Conservation (phyloP, 2,329 filamentous ascomycete species). For the Diplodia intermedia region DNA sequence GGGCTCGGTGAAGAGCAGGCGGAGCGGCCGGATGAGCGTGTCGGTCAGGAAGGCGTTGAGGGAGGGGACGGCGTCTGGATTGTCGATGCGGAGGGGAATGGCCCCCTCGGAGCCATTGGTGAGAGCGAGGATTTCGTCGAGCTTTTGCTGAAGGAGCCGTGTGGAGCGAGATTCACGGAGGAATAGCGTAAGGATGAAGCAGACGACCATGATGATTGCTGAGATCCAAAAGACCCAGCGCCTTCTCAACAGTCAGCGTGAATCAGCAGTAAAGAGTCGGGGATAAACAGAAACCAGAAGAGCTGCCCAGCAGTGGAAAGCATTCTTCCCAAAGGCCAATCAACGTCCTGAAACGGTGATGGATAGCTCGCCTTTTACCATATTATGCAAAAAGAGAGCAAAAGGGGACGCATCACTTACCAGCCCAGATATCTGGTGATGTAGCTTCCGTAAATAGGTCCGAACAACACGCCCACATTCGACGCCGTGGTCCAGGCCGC, state of each 20-base stretch:
- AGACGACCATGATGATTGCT: constrained; percentile 17
- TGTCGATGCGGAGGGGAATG: constrained; percentile 11
- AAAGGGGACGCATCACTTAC: neutral
- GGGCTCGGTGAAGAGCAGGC: constrained; percentile 32
- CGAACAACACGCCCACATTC: constrained; percentile 25
- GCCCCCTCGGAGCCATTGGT: neutral
- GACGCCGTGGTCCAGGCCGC: constrained; percentile 22
- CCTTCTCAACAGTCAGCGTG: constrained; percentile 1
- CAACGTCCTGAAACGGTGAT: neutral
- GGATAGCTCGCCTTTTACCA: neutral
- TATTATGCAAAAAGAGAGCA: neutral
- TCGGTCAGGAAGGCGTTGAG: constrained; percentile 22
- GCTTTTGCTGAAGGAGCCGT: constrained; percentile 25
- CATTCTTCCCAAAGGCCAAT: neutral
- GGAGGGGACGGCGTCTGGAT: constrained; percentile 27
- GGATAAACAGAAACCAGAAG: neutral
- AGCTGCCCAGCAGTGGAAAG: neutral
- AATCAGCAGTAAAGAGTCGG: neutral
- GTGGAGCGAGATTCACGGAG: constrained; percentile 23
- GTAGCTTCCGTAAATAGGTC: constrained; percentile 25
- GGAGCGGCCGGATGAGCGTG: constrained; percentile 22
- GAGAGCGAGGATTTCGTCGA: constrained; percentile 1
- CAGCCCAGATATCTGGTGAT: constrained; percentile 15
- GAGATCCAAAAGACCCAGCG: constrained; percentile 30
- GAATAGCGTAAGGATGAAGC: constrained; percentile 14